Conservation (phyloP, 306 rosid species). For the Fagus crenata region DNA sequence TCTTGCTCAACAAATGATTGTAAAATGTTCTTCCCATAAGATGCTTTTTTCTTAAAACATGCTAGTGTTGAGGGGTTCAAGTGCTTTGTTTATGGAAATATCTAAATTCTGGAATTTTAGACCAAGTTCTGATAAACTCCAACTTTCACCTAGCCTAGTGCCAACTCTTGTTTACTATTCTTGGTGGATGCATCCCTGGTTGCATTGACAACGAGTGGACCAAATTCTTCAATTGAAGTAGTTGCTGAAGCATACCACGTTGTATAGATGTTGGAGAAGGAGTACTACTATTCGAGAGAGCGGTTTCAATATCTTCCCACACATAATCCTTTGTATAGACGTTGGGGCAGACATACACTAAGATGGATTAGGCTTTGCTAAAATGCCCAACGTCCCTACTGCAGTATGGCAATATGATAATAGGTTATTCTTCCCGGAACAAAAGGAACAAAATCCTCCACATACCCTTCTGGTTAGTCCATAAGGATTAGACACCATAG, state of each 20-base stretch:
- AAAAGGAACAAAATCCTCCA: constrained; percentile 1
- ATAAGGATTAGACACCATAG: background rate
- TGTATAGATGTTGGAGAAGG: background rate
- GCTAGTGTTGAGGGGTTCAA: background rate
- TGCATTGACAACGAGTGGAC: background rate
- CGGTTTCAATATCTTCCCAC: no score
- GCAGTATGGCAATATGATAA: background rate
- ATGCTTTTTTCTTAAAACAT: background rate
- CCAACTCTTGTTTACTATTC: constrained; percentile 10
- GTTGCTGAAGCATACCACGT: background rate
- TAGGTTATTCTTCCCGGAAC: constrained; percentile 1
- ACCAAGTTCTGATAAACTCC: constrained; percentile 9
- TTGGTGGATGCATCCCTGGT: constrained; percentile 9
- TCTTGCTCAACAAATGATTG: background rate
- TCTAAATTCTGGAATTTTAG: constrained; percentile 10
- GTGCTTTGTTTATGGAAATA: background rate
- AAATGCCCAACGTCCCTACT: background rate
- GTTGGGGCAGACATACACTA: no score
- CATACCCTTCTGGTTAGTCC: background rate
- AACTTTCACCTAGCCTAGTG: background rate
- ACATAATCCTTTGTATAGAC: no score
- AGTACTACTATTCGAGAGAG: no score
- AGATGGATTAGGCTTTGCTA: no score
- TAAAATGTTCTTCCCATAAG: background rate
- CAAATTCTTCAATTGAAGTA: background rate